Base-by-base conservation (phyloP, 2,329 filamentous ascomycete species). In the Hirsutella rhossiliensis region DNA sequence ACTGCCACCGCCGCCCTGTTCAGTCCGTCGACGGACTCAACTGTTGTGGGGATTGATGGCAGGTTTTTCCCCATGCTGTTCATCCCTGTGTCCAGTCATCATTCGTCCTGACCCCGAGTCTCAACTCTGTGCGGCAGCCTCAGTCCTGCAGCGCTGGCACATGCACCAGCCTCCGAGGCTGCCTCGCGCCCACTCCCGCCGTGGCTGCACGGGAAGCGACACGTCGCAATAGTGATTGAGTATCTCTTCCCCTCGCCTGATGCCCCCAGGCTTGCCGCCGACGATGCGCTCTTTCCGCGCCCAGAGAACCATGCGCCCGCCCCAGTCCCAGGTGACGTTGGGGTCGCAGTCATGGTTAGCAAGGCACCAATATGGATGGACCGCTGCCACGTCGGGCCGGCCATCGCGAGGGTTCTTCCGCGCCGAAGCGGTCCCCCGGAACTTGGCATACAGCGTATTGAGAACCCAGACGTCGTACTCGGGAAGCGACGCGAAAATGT, bases 271-370 rank as follows among this genome's bases (percentile, higher is more conserved):
- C 2, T 53, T 54, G 34, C 60, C 54, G 58, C 73, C 74, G 6
- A 74, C 64, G 5, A 83, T 68, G 32, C 77, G 67, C 49, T 72
- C 65, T 48, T 78, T 68, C 40, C 80, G 68, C 2, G 78, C 76
- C 69, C 70, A 78, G 47, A 92, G 76, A 31, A 77, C 75, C 74
- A 92, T 89, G 43, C 74, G 75, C 1, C 84, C 85, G 27, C 83
- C 80, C 87, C 89, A 96, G 56, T 94, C 86, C 92, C 92, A 98
- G 4, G 77, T 77, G 34, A 97, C 88, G 61, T 95, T 96, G 9
- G 92, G 92, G 58, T 95, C 81, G 64, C 92, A 98, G 60, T 88
- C 87, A 61, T 98, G 92, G 57, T 98, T 98, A 27, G 90, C 89
- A 28, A 97, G 72, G 63, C 89, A 97, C 88, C 92, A 98, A 53